Conservation (phyloP, 2,329 filamentous ascomycete genomes). For the Zasmidium cellare region DNA sequence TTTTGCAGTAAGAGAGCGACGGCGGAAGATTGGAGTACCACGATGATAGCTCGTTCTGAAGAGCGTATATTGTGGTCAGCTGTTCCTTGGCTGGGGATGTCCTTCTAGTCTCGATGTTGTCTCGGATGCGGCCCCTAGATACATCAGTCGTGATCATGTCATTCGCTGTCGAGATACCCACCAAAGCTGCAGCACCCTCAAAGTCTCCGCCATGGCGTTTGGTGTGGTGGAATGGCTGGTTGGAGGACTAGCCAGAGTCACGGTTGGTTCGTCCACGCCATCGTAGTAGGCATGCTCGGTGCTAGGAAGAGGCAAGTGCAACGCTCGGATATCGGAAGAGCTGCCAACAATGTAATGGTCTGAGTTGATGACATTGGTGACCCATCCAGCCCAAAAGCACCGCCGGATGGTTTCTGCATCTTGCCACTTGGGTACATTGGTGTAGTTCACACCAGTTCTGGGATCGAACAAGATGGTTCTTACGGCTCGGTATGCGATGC, state of each 20-base stretch:
- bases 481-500: not conserved
- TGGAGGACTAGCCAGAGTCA: not conserved
- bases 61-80: not conserved
- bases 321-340: not conserved
- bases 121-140: conserved; percentile 1
- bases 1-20: not conserved
- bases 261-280: not conserved
- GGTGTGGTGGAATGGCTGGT: not conserved
- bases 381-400: conserved; percentile 4
- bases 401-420: not conserved
- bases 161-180: not conserved
- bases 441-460: not conserved
- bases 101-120: conserved; percentile 1
- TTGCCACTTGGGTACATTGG: not conserved
- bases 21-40: not conserved
- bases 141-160: not conserved
- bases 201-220: not conserved
- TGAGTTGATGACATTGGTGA: not conserved
- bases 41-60: not conserved
- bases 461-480: not conserved
- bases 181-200: conserved; percentile 1
- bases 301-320: not conserved
- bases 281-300: not conserved
- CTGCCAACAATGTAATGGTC: conserved; percentile 5
- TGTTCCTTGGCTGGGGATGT: not conserved